Evolutionary conservation across 2,329 filamentous ascomycete genomes (phyloP).

Genomic region (Ceratocystis eucalypticola): DNA sequence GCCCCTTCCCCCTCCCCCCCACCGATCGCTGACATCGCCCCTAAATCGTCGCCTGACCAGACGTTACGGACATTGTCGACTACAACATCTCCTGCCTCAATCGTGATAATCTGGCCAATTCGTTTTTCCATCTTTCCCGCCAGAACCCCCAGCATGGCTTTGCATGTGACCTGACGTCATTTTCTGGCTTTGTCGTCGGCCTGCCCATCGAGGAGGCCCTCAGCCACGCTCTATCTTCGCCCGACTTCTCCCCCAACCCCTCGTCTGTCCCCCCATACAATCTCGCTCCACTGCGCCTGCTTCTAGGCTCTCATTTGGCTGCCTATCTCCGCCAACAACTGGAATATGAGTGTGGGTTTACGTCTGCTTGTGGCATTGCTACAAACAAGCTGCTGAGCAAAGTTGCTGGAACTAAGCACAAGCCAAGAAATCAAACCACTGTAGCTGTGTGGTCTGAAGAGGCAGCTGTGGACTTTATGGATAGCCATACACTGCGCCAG

Average conservation of each 20-base stretch:
- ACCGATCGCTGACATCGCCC: background rate
- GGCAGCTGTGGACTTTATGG: conserved; percentile 55
- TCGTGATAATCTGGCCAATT: conserved; percentile 44
- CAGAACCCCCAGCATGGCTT: conserved; percentile 72
- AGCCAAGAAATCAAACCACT: conserved; percentile 78
- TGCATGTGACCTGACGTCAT: conserved; percentile 53
- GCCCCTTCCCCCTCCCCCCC: background rate
- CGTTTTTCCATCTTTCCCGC: conserved; percentile 67
- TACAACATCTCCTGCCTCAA: conserved; percentile 69
- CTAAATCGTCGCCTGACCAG: conserved; percentile 31
- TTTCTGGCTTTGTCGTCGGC: conserved; percentile 40
- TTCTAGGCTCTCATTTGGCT: conserved; percentile 71
- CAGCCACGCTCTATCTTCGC: conserved; percentile 1
- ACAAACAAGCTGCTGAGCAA: conserved; percentile 81
- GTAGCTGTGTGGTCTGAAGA: conserved; percentile 51
- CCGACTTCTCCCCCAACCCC: background rate
- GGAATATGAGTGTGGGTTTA: conserved; percentile 68
- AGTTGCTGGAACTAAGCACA: conserved; percentile 68
- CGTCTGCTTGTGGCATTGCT: conserved; percentile 73
- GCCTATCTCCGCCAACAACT: conserved; percentile 57
- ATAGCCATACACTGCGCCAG: conserved; percentile 59
- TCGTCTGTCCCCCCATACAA: background rate
- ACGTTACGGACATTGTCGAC: conserved; percentile 73
- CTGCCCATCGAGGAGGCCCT: background rate
- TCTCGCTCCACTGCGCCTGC: conserved; percentile 41